Evolutionary conservation across 1,284 basidiomycete genomes (phyloP).

Genomic region (Fomitopsis betulina): DNA sequence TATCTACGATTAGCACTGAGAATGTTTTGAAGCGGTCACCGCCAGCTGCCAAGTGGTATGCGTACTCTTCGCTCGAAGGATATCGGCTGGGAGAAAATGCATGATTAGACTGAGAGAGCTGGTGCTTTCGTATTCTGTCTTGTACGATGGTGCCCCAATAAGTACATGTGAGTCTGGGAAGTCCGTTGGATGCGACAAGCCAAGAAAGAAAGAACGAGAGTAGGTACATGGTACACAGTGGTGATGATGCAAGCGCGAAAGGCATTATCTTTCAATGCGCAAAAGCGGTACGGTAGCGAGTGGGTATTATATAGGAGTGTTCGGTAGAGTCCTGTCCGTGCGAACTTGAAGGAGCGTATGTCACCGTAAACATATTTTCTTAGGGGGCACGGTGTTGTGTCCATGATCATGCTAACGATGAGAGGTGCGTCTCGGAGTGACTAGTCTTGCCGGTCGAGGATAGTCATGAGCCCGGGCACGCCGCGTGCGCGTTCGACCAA

Average conservation of each 20-base stretch:
- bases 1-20: too few relatives aligned
- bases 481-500: slow-evolving; percentile 27
- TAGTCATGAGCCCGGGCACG: slow-evolving; percentile 34
- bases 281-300: not conserved
- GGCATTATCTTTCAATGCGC: not conserved
- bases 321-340: not conserved
- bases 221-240: not conserved
- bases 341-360: not conserved
- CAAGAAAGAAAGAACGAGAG: not conserved
- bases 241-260: not conserved
- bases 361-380: not conserved
- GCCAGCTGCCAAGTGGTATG: too few relatives aligned
- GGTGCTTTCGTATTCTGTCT: too few relatives aligned
- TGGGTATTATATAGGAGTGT: not conserved
- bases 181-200: not conserved
- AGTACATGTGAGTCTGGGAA: not conserved
- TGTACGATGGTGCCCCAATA: not conserved
- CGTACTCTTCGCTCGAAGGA: too few relatives aligned
- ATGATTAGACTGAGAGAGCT: too few relatives aligned
- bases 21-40: too few relatives aligned
- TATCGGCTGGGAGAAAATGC: too few relatives aligned
- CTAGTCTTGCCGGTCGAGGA: slow-evolving; percentile 14
- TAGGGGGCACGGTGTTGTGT: not conserved
- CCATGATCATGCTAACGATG: not conserved
- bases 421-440: not conserved